phyloP scores from a whole-genome alignment of 176 grass and related monocot genomes.

The Cenchrus americanus region DNA sequence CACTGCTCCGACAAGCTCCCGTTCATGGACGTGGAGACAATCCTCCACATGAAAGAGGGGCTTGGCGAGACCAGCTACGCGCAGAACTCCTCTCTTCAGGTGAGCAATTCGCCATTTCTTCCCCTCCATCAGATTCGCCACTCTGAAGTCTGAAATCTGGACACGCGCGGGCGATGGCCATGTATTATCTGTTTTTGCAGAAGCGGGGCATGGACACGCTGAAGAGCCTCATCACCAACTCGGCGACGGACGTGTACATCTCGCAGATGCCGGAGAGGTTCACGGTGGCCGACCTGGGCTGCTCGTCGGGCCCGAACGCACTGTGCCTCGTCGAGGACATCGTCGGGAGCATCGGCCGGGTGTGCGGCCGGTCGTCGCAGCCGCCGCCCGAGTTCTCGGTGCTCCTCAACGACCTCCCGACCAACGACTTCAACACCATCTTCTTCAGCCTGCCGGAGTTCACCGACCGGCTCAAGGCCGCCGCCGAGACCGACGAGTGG shows the following conservation, averaged over 20 bases:
- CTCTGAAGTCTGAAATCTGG: not conserved
- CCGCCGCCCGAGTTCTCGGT: constrained; percentile 84
- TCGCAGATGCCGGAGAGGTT: constrained; percentile 73
- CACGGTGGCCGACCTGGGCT: constrained; percentile 87
- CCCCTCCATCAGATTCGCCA: not conserved
- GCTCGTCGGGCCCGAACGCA: constrained; percentile 89
- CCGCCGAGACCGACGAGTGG: constrained; percentile 54
- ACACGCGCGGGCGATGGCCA: not conserved
- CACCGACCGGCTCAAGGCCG: constrained; percentile 54
- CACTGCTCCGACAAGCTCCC: constrained; percentile 56
- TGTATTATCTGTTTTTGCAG: constrained; percentile 42
- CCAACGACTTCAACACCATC: constrained; percentile 95
- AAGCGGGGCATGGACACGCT: constrained; percentile 74
- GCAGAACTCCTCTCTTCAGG: constrained; percentile 96
- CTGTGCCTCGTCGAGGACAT: constrained; percentile 76
- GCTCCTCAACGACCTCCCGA: constrained; percentile 95
- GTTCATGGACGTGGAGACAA: constrained; percentile 82
- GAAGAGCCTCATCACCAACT: constrained; percentile 69
- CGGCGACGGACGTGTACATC: constrained; percentile 64
- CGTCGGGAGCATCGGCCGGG: constrained; percentile 56
- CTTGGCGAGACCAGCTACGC: constrained; percentile 91
- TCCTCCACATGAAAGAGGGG: constrained; percentile 96
- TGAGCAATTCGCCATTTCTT: not conserved
- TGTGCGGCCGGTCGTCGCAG: constrained; percentile 49
- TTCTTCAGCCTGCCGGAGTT: constrained; percentile 83